Base-by-base conservation (phyloP, 495 filamentous ascomycete species). In the Monascus purpureus region DNA sequence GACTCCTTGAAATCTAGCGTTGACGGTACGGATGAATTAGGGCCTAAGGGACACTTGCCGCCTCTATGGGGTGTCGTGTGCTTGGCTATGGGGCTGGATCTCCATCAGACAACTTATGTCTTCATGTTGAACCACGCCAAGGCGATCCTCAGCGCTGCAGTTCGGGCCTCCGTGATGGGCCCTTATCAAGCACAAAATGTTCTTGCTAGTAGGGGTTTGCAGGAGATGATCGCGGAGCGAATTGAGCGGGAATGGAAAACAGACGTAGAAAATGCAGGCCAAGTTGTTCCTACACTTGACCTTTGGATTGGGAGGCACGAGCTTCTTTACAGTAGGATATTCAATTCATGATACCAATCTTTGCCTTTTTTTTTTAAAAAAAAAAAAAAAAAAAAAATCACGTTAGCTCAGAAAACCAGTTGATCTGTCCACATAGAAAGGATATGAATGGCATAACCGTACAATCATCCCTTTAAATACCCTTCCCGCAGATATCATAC, bases 291-390 rank as follows among this genome's bases (percentile, higher is more conserved):
- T 6, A 73, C 77, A 12, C 70, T 95, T 64, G 90, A 97, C 68
- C 48, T 97, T 27, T 97, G 88, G 84, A 65, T 92, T 36, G 90
- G 92, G 8, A 72, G 90, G 50, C 90, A 97, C 59, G 90, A 97
- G 65, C 52, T 93, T 50, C 55, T 97, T 24, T 97, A 97, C 59
- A 92, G 82, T 40, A 75, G 90, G 50, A 96, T 97, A 31, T 97
- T 97, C 45, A 96, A 97, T 51, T 78, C 73, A 32, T 77, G 42
- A 65, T 17, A 12, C 17, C n/a, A n/a, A n/a, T n/a, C n/a, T n/a
- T n/a, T n/a, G n/a, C n/a, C n/a, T n/a, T n/a, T n/a, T n/a, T n/a
- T n/a, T n/a, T n/a, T n/a, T n/a, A n/a, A n/a, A n/a, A n/a, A n/a
- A n/a, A n/a, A n/a, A n/a, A n/a, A n/a, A n/a, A n/a, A n/a, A n/a